Evolutionary conservation across 169 alveolate species (phyloP).

Genomic region (Cryptosporidium xiaoi): DNA sequence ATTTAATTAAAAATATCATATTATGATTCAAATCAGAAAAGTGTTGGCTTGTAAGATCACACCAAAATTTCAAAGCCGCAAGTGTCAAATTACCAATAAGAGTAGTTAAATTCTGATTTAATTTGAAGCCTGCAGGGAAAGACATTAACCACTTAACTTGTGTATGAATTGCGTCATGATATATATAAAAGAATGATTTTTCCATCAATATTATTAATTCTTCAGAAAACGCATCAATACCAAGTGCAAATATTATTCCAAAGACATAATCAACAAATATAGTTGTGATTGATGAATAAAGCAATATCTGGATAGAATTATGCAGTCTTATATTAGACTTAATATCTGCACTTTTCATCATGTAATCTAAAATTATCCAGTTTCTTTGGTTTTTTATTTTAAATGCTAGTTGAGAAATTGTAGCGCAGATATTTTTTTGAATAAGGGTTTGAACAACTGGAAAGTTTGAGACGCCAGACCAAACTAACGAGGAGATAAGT

Average conservation of each 20-base stretch:
- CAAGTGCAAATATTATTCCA: constrained; percentile 50
- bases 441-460: constrained; percentile 29
- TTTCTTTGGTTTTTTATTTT: constrained; percentile 58
- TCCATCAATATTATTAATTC: constrained; percentile 45
- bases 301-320: constrained; percentile 19
- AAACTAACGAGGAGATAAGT: constrained; percentile 18
- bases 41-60: constrained; percentile 56
- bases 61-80: constrained; percentile 67
- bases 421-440: constrained; percentile 54
- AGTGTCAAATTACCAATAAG: constrained; percentile 43
- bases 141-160: constrained; percentile 72
- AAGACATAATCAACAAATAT: constrained; percentile 40
- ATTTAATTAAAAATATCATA: constrained; percentile 51
- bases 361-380: constrained; percentile 45
- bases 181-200: constrained; percentile 40
- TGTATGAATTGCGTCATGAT: constrained; percentile 68
- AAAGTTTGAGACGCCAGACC: constrained; percentile 44
- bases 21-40: constrained; percentile 61
- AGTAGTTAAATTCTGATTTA: constrained; percentile 50
- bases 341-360: background rate
- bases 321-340: constrained; percentile 20
- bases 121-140: constrained; percentile 61
- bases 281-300: constrained; percentile 46
- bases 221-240: constrained; percentile 41
- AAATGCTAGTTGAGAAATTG: constrained; percentile 47